phyloP scores from a whole-genome alignment of 768 basidiomycete genomes.

The Lactarius tabidus region DNA sequence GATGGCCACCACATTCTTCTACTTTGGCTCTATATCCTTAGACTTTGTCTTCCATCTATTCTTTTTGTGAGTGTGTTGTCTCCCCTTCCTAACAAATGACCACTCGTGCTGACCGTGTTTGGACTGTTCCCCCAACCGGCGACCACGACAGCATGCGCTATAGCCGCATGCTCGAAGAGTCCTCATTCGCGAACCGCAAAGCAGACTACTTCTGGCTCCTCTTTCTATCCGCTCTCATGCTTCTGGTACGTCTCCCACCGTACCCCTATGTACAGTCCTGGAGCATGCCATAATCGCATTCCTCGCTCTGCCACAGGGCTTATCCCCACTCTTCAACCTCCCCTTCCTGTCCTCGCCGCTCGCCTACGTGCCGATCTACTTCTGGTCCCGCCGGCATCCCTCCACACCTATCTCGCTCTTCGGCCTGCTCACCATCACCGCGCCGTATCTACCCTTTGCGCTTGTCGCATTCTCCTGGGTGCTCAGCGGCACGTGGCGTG shows the following conservation, averaged over 20 bases:
- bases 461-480: slow-evolving; percentile 86
- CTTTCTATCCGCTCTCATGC: slow-evolving; percentile 74
- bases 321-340: slow-evolving; percentile 86
- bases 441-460: slow-evolving; percentile 90
- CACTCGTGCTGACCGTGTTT: neutral
- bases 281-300: slow-evolving; percentile 3
- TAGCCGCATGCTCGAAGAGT: slow-evolving; percentile 94
- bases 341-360: slow-evolving; percentile 92
- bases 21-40: slow-evolving; percentile 89
- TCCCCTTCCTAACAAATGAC: neutral
- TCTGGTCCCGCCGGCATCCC: slow-evolving; percentile 95
- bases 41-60: slow-evolving; percentile 97
- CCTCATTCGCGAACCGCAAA: slow-evolving; percentile 83
- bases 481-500: slow-evolving; percentile 77
- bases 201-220: slow-evolving; percentile 98
- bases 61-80: slow-evolving; percentile 78
- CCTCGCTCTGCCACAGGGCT: slow-evolving; percentile 39
- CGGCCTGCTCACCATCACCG: slow-evolving; percentile 90
- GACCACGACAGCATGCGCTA: slow-evolving; percentile 80
- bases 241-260: slow-evolving; percentile 58
- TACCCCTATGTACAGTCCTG: neutral
- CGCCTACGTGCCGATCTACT: slow-evolving; percentile 93
- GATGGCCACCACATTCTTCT: slow-evolving; percentile 86
- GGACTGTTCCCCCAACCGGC: neutral
- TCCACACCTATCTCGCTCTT: slow-evolving; percentile 95